phyloP scores from a whole-genome alignment of 2,329 filamentous ascomycete species.

The Davidsoniella virescens region DNA sequence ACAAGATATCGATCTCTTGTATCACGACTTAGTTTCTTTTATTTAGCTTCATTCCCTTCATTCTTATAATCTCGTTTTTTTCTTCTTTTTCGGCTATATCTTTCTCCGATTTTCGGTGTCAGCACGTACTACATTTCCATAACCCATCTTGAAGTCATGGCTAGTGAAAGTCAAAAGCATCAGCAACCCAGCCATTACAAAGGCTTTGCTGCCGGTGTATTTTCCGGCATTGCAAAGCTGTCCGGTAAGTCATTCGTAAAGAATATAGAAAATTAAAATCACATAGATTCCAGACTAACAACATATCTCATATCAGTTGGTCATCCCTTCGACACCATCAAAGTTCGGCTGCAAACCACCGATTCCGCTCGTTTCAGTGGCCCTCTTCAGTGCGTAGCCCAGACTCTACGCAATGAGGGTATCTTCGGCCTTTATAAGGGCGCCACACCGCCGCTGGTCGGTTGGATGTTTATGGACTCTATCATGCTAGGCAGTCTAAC shows the following conservation, averaged over 20 bases:
- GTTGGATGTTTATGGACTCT: constrained; percentile 97
- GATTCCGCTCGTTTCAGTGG: constrained; percentile 62
- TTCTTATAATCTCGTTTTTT: neutral
- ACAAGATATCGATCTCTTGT: neutral
- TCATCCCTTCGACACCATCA: constrained; percentile 85
- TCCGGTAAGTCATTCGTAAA: constrained; percentile 39
- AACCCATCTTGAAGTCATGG: neutral
- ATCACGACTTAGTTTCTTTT: neutral
- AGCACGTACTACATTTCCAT: neutral
- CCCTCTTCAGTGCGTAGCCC: constrained; percentile 67
- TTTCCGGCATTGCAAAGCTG: constrained; percentile 83
- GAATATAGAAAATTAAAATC: neutral
- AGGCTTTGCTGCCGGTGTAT: constrained; percentile 94
- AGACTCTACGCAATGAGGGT: constrained; percentile 77
- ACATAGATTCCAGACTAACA: neutral
- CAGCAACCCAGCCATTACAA: constrained; percentile 50
- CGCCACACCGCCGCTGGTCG: constrained; percentile 75
- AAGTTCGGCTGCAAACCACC: constrained; percentile 87
- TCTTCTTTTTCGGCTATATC: neutral
- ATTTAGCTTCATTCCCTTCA: neutral
- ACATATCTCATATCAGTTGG: constrained; percentile 29
- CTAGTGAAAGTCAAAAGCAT: neutral
- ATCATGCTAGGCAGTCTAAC: constrained; percentile 84
- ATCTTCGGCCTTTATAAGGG: constrained; percentile 83
- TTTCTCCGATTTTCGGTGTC: neutral